These are phyloP conservation scores for Colletotrichum melonis DNA, from an alignment of 2,329 filamentous ascomycete genomes.

Conservation along the genomic window DNA sequence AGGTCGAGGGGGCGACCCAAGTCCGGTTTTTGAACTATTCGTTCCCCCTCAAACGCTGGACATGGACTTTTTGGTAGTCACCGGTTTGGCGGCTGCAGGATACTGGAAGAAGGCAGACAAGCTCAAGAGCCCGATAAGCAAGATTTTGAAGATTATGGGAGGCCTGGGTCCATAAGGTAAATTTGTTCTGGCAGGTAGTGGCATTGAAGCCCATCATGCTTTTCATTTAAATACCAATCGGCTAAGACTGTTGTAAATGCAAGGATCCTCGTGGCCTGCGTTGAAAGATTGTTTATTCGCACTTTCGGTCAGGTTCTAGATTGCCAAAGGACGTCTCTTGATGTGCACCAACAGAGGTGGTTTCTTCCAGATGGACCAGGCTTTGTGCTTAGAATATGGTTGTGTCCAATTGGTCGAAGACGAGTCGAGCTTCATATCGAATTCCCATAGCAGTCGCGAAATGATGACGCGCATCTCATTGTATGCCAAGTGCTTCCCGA, in stretches of 20 bases:
- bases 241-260: not conserved
- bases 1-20: not conserved
- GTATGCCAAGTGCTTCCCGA: conserved; percentile 51
- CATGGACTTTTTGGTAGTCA: conserved; percentile 19
- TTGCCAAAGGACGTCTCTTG: not conserved
- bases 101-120: conserved; percentile 5
- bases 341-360: not conserved
- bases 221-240: not conserved
- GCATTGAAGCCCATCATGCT: not conserved
- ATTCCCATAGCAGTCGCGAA: conserved; percentile 59
- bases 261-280: too few relatives aligned
- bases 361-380: conserved; percentile 52
- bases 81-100: not conserved
- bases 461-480: conserved; percentile 62
- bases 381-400: conserved; percentile 43
- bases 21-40: conserved; percentile 6
- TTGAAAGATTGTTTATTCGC: too few relatives aligned
- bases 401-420: conserved; percentile 49
- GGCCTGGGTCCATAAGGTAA: too few relatives aligned
- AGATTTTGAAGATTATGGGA: too few relatives aligned
- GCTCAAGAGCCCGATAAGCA: too few relatives aligned
- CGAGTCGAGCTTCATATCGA: conserved; percentile 55
- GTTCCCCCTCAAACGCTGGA: conserved; percentile 13
- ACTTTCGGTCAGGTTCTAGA: not conserved
- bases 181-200: too few relatives aligned